Evolutionary conservation across 805 yeast genomes (phyloP), one percentile per base, ranked within the genome.

Genomic region (Saturnispora halmiae): DNA sequence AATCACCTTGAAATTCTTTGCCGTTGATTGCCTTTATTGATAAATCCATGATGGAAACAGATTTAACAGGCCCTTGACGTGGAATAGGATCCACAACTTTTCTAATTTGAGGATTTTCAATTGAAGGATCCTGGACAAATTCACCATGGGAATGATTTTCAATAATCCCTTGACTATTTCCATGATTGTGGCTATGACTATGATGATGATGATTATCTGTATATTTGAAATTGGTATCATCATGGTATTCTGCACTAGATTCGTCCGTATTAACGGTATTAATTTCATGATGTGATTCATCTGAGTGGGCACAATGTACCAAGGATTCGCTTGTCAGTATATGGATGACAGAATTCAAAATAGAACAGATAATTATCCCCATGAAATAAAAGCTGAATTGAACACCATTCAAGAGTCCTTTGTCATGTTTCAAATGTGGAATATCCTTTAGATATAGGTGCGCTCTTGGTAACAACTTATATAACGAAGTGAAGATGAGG

Each of bases 251-350:
- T n/a, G n/a, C 26, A 22, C 26, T 10, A 6, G 26, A 22, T 7
- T 7, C 10, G 6, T 22, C 26, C 6, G 26, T 22, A 22, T 22
- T 22, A 10, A 10, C 26, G 10, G 6, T 22, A 22, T 22, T 6
- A 22, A 7, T 22, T 5, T 31, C 15, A 8, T 34, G 59, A 13
- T 56, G 65, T n/a, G 51, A 58, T 19, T 52, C 57, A 3, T 26
- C 43, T 18, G 66, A 75, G 52, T 87, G 95, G 13, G 76, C 81
- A 60, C 96, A 87, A 55, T 87, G 96, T 0, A 88, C 82, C 26
- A 88, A 73, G 25, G 88, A 78, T 55, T 84, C 84, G 38, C 90
- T 75, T 0, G 96, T 84, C 39, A 78, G 59, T 27, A 75, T 58
- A 58, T 88, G 96, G 4, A 92, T 75, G 1, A 80, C 28, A 21